These are phyloP conservation scores for Pseudocercospora ulei DNA, from an alignment of 2,329 filamentous ascomycete species.

Conservation along the genomic window DNA sequence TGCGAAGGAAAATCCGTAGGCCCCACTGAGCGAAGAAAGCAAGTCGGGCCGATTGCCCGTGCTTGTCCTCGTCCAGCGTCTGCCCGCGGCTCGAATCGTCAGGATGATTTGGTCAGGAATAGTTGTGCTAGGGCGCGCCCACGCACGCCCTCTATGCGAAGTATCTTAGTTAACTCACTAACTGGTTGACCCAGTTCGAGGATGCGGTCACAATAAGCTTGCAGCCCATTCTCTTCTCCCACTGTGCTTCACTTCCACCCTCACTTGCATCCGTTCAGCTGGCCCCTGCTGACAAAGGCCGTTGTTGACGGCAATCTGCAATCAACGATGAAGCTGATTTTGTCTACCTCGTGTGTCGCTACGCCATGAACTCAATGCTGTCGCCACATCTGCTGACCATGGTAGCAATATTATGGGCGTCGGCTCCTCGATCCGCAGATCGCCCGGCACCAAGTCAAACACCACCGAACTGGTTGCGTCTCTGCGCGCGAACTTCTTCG, in stretches of 20 bases:
- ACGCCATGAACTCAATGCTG: constrained; percentile 5
- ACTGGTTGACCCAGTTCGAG: too few relatives aligned
- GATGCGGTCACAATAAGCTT: too few relatives aligned
- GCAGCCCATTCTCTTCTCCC: constrained; percentile 1
- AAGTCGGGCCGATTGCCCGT: neutral
- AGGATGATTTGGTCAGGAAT: neutral
- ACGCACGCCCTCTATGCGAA: too few relatives aligned
- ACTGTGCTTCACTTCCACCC: constrained; percentile 1
- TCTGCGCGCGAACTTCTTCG: constrained; percentile 66
- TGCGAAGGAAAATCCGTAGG: neutral
- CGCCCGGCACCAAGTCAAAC: constrained; percentile 72
- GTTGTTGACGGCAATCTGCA: constrained; percentile 1
- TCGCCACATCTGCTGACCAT: constrained; percentile 22
- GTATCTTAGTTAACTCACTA: too few relatives aligned
- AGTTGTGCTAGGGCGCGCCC: too few relatives aligned
- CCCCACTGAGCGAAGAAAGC: neutral
- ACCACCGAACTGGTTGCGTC: constrained; percentile 78
- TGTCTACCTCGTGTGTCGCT: constrained; percentile 68
- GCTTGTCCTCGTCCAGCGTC: too few relatives aligned
- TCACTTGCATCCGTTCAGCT: neutral
- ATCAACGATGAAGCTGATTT: constrained; percentile 63
- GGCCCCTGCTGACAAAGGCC: constrained; percentile 7
- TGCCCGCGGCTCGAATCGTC: neutral
- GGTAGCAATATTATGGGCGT: constrained; percentile 72
- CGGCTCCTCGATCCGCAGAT: constrained; percentile 72